These are phyloP conservation scores for Fraxinus ornus DNA, from an alignment of 305 asterid genomes.

Conservation along the genomic window DNA sequence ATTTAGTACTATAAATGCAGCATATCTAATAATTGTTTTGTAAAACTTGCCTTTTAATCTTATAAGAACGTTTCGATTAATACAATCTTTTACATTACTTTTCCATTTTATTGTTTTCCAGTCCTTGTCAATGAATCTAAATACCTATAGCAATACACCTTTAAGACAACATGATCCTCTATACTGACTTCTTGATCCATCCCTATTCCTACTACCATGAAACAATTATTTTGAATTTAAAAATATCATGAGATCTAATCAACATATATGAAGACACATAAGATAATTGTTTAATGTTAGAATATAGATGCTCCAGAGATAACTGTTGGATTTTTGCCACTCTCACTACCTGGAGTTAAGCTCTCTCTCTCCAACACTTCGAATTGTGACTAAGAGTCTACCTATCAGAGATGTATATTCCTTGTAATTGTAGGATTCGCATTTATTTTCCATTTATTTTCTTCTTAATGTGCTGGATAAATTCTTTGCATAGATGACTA, in stretches of 20 bases:
- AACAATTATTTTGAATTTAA: background rate
- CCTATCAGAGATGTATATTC: background rate
- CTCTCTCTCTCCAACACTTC: background rate
- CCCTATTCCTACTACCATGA: background rate
- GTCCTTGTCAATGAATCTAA: background rate
- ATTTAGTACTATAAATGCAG: background rate
- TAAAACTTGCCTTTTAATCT: background rate
- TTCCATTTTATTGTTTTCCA: background rate
- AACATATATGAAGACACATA: background rate
- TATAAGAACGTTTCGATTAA: background rate
- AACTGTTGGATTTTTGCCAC: background rate
- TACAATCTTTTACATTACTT: background rate
- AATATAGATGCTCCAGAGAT: background rate
- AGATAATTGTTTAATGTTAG: background rate
- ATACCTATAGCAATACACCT: background rate
- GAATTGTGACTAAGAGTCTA: background rate
- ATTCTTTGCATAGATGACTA: slow-evolving; percentile 5
- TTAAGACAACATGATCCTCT: background rate
- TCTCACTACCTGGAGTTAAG: background rate
- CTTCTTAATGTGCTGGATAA: slow-evolving; percentile 10
- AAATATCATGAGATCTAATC: background rate
- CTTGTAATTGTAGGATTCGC: background rate
- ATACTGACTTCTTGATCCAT: background rate
- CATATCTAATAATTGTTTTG: background rate
- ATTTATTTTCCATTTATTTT: background rate